phyloP scores from a whole-genome alignment of 768 basidiomycete species.

The Chalciporus sphaerocephalus region DNA sequence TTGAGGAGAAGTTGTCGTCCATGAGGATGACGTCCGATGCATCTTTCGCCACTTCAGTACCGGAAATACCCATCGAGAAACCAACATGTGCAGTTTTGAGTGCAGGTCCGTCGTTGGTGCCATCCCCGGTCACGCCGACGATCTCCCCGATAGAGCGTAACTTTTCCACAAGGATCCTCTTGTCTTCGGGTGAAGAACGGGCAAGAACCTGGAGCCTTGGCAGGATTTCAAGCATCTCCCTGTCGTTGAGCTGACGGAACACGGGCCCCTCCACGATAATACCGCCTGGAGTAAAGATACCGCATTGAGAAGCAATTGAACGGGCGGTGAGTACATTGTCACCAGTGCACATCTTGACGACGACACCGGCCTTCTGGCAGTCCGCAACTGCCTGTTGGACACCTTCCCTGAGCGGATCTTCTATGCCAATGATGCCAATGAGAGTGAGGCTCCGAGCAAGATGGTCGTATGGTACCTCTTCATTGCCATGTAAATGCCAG shows the following conservation, averaged over 20 bases:
- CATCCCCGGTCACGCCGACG: conserved; percentile 95
- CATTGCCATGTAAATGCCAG: conserved; percentile 35
- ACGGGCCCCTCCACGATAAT: conserved; percentile 97
- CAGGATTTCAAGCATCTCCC: conserved; percentile 75
- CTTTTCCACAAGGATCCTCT: conserved; percentile 87
- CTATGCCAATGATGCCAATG: conserved; percentile 89
- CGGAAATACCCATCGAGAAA: conserved; percentile 94
- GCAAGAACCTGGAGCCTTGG: conserved; percentile 95
- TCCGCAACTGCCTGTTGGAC: conserved; percentile 85
- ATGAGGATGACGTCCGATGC: conserved; percentile 98
- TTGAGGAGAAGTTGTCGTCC: conserved; percentile 95
- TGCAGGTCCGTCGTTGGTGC: conserved; percentile 96
- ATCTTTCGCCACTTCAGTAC: conserved; percentile 98
- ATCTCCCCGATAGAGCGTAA: conserved; percentile 84
- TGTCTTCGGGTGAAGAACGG: conserved; percentile 96
- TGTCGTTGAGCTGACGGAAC: conserved; percentile 72
- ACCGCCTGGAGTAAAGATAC: conserved; percentile 90
- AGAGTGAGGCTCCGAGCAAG: conserved; percentile 74
- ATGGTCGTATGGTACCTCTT: conserved; percentile 65
- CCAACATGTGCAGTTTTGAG: conserved; percentile 95
- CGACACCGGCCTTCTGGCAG: conserved; percentile 85
- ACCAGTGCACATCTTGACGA: conserved; percentile 97
- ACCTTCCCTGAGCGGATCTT: conserved; percentile 90
- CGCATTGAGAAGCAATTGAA: conserved; percentile 95
- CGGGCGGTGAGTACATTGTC: conserved; percentile 94